phyloP scores from a whole-genome alignment of 192 early-diverging fungal species.

The Backusella tuberculispora region DNA sequence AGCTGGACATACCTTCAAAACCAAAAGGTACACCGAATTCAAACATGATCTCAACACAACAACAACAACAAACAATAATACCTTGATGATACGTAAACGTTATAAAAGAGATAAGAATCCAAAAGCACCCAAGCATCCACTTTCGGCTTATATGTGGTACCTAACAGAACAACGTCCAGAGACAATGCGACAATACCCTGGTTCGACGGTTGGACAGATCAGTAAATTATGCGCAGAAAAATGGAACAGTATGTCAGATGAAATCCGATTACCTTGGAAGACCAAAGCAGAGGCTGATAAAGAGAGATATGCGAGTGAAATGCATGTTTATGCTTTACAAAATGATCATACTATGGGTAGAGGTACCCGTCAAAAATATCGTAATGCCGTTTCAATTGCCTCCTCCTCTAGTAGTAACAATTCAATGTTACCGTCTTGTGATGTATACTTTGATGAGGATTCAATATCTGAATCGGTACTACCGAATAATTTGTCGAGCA shows the following conservation, averaged over 20 bases:
- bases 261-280: constrained; percentile 56
- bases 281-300: constrained; percentile 59
- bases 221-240: constrained; percentile 65
- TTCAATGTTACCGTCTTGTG: neutral
- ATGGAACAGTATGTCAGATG: constrained; percentile 56
- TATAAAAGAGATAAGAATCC: constrained; percentile 60
- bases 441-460: neutral
- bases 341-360: constrained; percentile 27
- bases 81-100: constrained; percentile 27
- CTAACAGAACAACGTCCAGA: constrained; percentile 61
- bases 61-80: neutral
- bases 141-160: constrained; percentile 71
- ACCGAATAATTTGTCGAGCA: neutral
- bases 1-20: constrained; percentile 30
- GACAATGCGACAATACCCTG: constrained; percentile 60
- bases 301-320: constrained; percentile 64
- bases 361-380: constrained; percentile 36
- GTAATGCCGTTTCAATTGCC: neutral
- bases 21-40: constrained; percentile 2
- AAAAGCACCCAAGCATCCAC: constrained; percentile 69
- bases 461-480: neutral
- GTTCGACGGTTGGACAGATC: constrained; percentile 66
- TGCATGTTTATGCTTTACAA: constrained; percentile 48
- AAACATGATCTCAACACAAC: neutral
- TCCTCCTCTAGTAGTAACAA: neutral